Conservation (phyloP, 345 rosid genomes). For the Hibiscus trionum region DNA sequence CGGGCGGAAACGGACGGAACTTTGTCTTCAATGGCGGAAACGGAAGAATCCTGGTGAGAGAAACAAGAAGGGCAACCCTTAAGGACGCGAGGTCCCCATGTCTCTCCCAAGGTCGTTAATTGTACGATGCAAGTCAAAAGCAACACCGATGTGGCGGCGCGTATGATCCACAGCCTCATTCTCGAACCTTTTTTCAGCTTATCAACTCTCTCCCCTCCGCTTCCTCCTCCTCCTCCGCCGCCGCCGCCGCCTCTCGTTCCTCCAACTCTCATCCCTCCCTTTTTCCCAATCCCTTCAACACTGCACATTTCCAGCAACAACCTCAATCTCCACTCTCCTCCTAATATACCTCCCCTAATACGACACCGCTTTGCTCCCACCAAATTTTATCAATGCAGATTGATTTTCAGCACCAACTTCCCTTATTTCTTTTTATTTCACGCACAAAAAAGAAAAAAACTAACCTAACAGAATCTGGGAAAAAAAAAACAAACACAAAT, state of each 20-base stretch:
- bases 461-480: conserved; percentile 14
- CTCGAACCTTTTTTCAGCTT: conserved; percentile 52
- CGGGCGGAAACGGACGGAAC: conserved; percentile 36
- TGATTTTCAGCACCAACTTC: not conserved
- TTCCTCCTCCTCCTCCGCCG: conserved; percentile 3
- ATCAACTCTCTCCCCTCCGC: conserved; percentile 35
- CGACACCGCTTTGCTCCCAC: not conserved
- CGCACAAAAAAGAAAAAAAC: not conserved
- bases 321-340: conserved; percentile 7
- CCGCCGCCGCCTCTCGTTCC: conserved; percentile 17
- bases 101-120: conserved; percentile 78
- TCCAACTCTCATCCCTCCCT: conserved; percentile 25
- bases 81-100: conserved; percentile 81
- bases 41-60: conserved; percentile 29
- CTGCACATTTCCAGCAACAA: conserved; percentile 33
- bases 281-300: conserved; percentile 27
- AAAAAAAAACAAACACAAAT: conserved; percentile 20
- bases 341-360: not conserved
- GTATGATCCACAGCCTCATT: conserved; percentile 80
- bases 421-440: not conserved
- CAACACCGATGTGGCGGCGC: conserved; percentile 79
- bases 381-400: conserved; percentile 26
- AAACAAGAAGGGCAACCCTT: conserved; percentile 87
- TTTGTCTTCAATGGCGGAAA: conserved; percentile 33
- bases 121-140: conserved; percentile 94